Evolutionary conservation across 164 flowering plant species (phyloP).

Genomic region (Stephania cephalantha): DNA sequence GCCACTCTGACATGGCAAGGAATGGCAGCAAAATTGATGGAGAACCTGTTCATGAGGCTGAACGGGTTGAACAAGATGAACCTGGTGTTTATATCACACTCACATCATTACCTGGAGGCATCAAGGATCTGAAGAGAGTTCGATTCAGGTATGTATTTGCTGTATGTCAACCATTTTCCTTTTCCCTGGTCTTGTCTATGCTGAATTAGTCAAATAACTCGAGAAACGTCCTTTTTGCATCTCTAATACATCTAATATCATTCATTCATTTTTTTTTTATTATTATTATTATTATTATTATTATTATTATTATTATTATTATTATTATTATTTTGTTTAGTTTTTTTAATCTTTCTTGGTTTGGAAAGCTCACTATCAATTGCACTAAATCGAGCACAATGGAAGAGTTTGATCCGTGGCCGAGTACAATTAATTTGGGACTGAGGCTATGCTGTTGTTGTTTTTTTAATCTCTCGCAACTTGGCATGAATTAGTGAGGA

Average conservation of each 20-base stretch:
- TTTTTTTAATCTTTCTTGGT: too few relatives aligned
- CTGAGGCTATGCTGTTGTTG: neutral
- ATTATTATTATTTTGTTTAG: too few relatives aligned
- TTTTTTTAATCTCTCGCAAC: neutral
- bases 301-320: too few relatives aligned
- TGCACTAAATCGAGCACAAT: too few relatives aligned
- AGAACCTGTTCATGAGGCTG: slow-evolving; percentile 55
- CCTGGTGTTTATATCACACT: slow-evolving; percentile 95
- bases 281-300: too few relatives aligned
- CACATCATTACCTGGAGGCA: slow-evolving; percentile 76
- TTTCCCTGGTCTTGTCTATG: neutral
- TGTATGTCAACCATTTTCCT: neutral
- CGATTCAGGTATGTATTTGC: slow-evolving; percentile 77
- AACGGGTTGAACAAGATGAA: slow-evolving; percentile 97
- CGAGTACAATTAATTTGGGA: too few relatives aligned
- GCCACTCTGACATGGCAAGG: slow-evolving; percentile 40
- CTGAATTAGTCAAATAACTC: neutral
- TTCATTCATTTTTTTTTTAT: too few relatives aligned
- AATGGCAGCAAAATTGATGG: slow-evolving; percentile 60
- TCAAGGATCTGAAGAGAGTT: slow-evolving; percentile 83
- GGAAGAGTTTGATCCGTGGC: too few relatives aligned
- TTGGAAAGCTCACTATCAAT: too few relatives aligned
- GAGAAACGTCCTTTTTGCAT: neutral
- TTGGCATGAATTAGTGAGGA: neutral
- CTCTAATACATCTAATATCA: too few relatives aligned